Evolutionary conservation across 177 flowering plant genomes (phyloP), one percentile per base, ranked within the genome.

Genomic region (Vitis hybrid): DNA sequence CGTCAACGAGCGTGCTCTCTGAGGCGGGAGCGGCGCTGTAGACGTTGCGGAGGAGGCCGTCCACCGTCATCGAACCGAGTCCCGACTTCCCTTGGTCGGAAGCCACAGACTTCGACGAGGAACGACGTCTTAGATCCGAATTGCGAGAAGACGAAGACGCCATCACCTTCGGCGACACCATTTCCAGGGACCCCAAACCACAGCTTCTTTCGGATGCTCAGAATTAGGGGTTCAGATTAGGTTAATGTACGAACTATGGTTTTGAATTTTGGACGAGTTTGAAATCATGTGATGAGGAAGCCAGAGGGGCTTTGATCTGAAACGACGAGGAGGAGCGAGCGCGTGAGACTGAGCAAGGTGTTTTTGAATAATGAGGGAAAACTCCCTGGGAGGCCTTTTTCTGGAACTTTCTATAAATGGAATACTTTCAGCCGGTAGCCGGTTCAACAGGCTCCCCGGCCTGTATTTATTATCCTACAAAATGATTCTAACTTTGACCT

Each of bases 131-230:
- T 14, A 73, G 89, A 83, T 83, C 90, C 81, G 88, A 82, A 66
- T 83, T 84, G 51, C 80, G 65, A 69, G 88, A 74, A 7, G 74
- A 67, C 9, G 86, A 74, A 57, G 90, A 80, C 11, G 83, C 59
- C 84, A 85, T 80, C 61, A 83, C 74, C 82, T 86, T 82, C 50
- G 84, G 82, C 68, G 89, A 87, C 78, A 88, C 86, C 89, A 89
- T 87, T 59, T 66, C 52, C 49, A 70, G 32, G 59, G 45, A 39
- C 45, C 45, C 45, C 6, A 39, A 39, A 39, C 45, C 45, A 39
- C 78, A 17, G 68, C 62, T 56, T 65, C 66, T 50, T 62, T 52
- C 78, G 72, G 68, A 51, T 56, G 23, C 55, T 52, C 39, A 51
- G 66, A 70, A 18, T 11, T 39, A 34, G 39, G 39, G 39, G 39